Base-by-base conservation (phyloP, 257 asterid genomes). In the Cinchona pubescens region DNA sequence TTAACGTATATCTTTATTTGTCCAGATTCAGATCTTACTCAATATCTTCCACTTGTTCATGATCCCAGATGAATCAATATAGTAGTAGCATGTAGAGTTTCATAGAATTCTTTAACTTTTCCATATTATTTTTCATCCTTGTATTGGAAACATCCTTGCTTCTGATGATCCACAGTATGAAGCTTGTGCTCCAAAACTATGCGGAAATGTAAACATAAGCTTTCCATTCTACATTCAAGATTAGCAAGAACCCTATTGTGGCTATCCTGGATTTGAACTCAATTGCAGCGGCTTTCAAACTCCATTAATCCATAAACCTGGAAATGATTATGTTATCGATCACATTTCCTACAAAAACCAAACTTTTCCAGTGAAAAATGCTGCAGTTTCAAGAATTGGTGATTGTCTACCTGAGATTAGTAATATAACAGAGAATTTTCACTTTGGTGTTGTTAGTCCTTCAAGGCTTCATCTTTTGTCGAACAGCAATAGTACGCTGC, bases 221-320 rank as follows among this genome's bases (percentile, higher is more conserved):
- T 92, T 82, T 70, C 97, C 97, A 7, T 90, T 92, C 75, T 75
- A 74, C 37, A 69, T 90, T 38, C 53, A 48, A 55, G 69, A 42
- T 35, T 0, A 1, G 34, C 90, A 87, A 67, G 69, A 86, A 72
- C n/a, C 86, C 0, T 82, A 80, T 34, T 90, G 97, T 71, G 92
- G 90, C 7, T 80, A 23, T 71, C 84, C 85, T 40, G 87, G 78
- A 18, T 84, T 86, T 69, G 72, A 0, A n/a, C 48, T 90, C 32
- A 59, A 25, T 3, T 89, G 96, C 72, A 68, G 76, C 71, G 42
- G 15, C 7, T 51, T 43, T 35, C 87, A 81, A 14, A 27, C 35
- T 38, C 95, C 96, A 7, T 14, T 79, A 25, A 78, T 87, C 37
- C 64, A 19, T 0, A 23, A 83, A 37, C 18, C 81, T 1, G 88